These are phyloP conservation scores for Cryptococcus jaspeensis DNA, from an alignment of 1,284 basidiomycete genomes.

Conservation along the genomic window DNA sequence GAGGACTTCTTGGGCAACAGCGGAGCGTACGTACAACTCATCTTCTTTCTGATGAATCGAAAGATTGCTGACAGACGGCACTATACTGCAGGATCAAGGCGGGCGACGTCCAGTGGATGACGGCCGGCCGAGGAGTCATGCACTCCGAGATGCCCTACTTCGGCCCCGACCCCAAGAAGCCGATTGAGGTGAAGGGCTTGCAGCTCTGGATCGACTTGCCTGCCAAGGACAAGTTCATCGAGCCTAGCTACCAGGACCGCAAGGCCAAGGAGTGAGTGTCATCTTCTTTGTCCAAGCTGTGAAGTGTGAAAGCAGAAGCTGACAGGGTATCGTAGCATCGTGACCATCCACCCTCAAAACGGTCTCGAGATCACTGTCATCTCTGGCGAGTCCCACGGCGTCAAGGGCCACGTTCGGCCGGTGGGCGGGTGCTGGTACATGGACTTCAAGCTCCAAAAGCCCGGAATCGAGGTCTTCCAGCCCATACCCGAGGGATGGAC, in stretches of 20 bases:
- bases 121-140: slow-evolving; percentile 66
- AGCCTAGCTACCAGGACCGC: slow-evolving; percentile 57
- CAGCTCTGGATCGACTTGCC: slow-evolving; percentile 96
- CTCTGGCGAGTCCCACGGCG: slow-evolving; percentile 67
- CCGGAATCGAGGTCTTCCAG: slow-evolving; percentile 73
- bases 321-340: slow-evolving; percentile 58
- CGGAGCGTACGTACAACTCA: slow-evolving; percentile 52
- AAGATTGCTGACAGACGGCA: not conserved
- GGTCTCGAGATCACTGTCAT: slow-evolving; percentile 81
- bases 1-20: slow-evolving; percentile 91
- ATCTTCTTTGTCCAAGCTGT: not conserved
- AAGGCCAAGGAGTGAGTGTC: slow-evolving; percentile 53
- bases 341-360: slow-evolving; percentile 67
- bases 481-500: slow-evolving; percentile 82
- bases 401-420: slow-evolving; percentile 76
- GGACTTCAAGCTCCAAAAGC: slow-evolving; percentile 69
- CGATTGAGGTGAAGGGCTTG: slow-evolving; percentile 58
- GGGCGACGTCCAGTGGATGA: slow-evolving; percentile 96
- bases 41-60: not conserved
- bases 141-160: slow-evolving; percentile 88
- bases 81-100: slow-evolving; percentile 60
- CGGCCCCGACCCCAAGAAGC: slow-evolving; percentile 60
- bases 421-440: slow-evolving; percentile 93
- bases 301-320: not conserved
- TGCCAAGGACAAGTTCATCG: slow-evolving; percentile 76